Conservation (phyloP, 2,329 filamentous ascomycete species). For the Exophiala aquamarina region DNA sequence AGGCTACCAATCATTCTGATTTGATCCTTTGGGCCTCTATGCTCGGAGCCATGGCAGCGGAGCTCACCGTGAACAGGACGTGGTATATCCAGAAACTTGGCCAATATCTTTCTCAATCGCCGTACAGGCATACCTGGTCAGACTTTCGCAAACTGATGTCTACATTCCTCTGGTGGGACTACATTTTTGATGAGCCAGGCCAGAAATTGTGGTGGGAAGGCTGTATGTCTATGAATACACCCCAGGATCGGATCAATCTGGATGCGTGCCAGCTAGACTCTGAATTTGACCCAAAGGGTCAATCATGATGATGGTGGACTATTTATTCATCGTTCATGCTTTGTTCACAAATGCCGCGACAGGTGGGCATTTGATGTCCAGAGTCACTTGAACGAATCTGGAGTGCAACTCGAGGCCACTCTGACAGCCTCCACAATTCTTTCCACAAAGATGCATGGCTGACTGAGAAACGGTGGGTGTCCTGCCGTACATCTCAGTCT, state of each 20-base stretch:
- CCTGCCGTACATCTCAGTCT: conserved; percentile 16
- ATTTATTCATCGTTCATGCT: too few species aligned
- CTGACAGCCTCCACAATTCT: conserved; percentile 8
- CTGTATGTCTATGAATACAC: background rate
- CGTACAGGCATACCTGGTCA: conserved; percentile 1
- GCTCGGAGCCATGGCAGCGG: conserved; percentile 11
- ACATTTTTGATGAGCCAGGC: conserved; percentile 9
- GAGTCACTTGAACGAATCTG: background rate
- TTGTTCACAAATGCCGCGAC: too few species aligned
- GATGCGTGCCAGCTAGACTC: too few species aligned
- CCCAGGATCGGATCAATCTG: too few species aligned
- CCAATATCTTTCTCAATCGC: conserved; percentile 2
- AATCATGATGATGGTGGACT: too few species aligned
- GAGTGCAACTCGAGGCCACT: background rate
- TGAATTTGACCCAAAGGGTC: too few species aligned
- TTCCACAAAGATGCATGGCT: conserved; percentile 17
- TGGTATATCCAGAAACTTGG: conserved; percentile 10
- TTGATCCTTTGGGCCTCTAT: conserved; percentile 12
- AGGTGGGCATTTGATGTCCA: too few species aligned
- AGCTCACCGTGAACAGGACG: conserved; percentile 2
- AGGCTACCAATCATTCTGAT: background rate
- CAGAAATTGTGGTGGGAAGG: conserved; percentile 8
- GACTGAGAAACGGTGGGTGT: conserved; percentile 23
- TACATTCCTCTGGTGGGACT: conserved; percentile 18
- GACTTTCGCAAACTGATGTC: conserved; percentile 11